A percentile compares a stretch with the other conserved stretches of the same genome.
phyloP scores from a whole-genome alignment of 495 filamentous ascomycete species.

The Pseudoneurospora amorphoporcata region DNA sequence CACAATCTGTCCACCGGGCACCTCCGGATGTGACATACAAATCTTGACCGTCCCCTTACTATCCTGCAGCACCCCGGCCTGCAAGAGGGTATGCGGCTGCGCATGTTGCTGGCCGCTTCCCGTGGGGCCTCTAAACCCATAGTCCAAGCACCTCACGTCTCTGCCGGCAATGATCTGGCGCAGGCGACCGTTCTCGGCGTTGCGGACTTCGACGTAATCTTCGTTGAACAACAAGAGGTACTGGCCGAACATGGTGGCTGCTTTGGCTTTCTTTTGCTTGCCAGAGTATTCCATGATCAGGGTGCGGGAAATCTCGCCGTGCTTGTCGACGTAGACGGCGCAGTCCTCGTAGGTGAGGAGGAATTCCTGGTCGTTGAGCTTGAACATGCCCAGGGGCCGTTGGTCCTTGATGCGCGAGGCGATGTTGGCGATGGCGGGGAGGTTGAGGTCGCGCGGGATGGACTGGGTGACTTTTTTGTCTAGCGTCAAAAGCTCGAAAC shows the following conservation, averaged over 20 bases:
- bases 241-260: slow-evolving; percentile 67
- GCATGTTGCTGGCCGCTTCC: slow-evolving; percentile 21
- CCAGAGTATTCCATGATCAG: slow-evolving; percentile 98
- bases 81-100: background rate
- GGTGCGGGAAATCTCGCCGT: slow-evolving; percentile 82
- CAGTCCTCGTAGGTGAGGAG: slow-evolving; percentile 90
- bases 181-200: slow-evolving; percentile 88
- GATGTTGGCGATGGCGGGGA: slow-evolving; percentile 67
- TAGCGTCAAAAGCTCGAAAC: slow-evolving; percentile 92
- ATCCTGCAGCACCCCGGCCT: slow-evolving; percentile 10
- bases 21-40: slow-evolving; percentile 87
- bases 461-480: slow-evolving; percentile 92
- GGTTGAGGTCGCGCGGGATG: slow-evolving; percentile 68
- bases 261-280: slow-evolving; percentile 65
- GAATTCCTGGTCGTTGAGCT: slow-evolving; percentile 85
- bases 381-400: slow-evolving; percentile 90
- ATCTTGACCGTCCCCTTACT: slow-evolving; percentile 70
- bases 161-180: slow-evolving; percentile 89
- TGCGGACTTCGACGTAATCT: slow-evolving; percentile 90
- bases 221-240: slow-evolving; percentile 76
- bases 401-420: slow-evolving; percentile 69
- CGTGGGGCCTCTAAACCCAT: slow-evolving; percentile 55
- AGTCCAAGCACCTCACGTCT: slow-evolving; percentile 80
- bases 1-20: slow-evolving; percentile 70
- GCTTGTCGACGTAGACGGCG: slow-evolving; percentile 95